Conservation (phyloP, 768 basidiomycete genomes). For the Podaxis sp. region DNA sequence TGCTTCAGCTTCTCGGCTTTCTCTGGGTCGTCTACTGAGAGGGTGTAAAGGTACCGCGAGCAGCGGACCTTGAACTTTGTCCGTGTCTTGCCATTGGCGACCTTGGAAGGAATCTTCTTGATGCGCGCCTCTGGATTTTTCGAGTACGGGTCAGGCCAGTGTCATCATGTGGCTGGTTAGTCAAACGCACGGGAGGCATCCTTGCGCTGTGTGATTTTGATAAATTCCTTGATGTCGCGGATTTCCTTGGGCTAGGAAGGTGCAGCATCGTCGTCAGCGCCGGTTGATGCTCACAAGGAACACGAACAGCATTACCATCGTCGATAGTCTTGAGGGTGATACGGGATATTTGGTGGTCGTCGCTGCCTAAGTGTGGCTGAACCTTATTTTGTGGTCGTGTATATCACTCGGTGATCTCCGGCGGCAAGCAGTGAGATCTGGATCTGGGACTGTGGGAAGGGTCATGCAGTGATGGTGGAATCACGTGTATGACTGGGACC, state of each 20-base stretch:
- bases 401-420: constrained; percentile 29
- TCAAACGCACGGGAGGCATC: constrained; percentile 86
- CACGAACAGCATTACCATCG: constrained; percentile 35
- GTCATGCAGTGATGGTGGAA: not conserved
- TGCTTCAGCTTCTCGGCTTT: constrained; percentile 98
- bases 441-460: constrained; percentile 2
- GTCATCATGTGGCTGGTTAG: not conserved
- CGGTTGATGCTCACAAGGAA: not conserved
- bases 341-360: constrained; percentile 18
- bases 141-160: constrained; percentile 10
- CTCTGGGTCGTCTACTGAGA: constrained; percentile 91
- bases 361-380: constrained; percentile 30
- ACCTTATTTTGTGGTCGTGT: constrained; percentile 32
- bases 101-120: constrained; percentile 84
- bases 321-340: constrained; percentile 37
- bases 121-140: constrained; percentile 82
- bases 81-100: constrained; percentile 68
- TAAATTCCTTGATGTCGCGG: constrained; percentile 97
- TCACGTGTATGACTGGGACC: constrained; percentile 8
- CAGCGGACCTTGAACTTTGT: constrained; percentile 99
- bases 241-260: constrained; percentile 88
- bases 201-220: constrained; percentile 95
- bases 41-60: constrained; percentile 96
- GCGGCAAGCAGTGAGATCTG: not conserved
- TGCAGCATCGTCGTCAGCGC: constrained; percentile 3